A percentile compares a stretch with the other conserved stretches of the same genome.
Evolutionary conservation across 164 flowering plant genomes (phyloP).

Genomic region (Brasenia schreberi): DNA sequence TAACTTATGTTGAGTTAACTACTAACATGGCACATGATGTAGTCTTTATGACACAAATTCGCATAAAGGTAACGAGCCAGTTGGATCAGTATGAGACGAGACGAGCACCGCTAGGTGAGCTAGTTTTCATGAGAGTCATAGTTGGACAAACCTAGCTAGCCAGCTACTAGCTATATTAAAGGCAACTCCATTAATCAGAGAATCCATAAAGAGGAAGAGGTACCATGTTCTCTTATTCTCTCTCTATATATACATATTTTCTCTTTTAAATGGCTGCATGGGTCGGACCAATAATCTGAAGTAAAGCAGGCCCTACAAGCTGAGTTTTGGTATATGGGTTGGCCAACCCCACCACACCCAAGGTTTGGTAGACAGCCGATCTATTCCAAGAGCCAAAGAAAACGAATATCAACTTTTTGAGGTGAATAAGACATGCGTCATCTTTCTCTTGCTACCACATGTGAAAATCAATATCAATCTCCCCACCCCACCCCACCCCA

Average conservation of each 20-base stretch:
- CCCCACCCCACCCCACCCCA: too few relatives aligned
- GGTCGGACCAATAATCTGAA: slow-evolving; percentile 10
- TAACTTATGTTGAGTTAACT: too few relatives aligned
- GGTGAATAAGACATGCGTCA: slow-evolving; percentile 30
- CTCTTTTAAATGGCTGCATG: slow-evolving; percentile 46
- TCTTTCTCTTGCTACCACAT: slow-evolving; percentile 17
- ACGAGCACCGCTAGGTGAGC: too few relatives aligned
- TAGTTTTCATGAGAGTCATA: too few relatives aligned
- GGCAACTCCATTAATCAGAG: slow-evolving; percentile 7
- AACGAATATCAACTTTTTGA: slow-evolving; percentile 57
- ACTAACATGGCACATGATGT: too few relatives aligned
- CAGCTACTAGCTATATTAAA: too few relatives aligned
- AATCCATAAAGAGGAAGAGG: slow-evolving; percentile 23
- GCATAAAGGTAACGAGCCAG: too few relatives aligned
- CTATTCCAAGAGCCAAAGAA: slow-evolving; percentile 26
- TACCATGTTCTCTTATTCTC: slow-evolving; percentile 59
- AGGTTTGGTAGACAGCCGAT: not conserved
- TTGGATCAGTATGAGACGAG: too few relatives aligned
- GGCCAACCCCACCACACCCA: slow-evolving; percentile 10
- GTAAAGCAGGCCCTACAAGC: not conserved
- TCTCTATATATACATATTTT: slow-evolving; percentile 35
- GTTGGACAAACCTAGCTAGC: too few relatives aligned
- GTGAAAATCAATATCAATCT: slow-evolving; percentile 15
- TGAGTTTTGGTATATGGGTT: slow-evolving; percentile 6
- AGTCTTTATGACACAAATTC: too few relatives aligned